Percentiles rank a stretch among this genome's conserved stretches.
phyloP scores from a whole-genome alignment of 768 basidiomycete species.

The Favolaschia claudopus region DNA sequence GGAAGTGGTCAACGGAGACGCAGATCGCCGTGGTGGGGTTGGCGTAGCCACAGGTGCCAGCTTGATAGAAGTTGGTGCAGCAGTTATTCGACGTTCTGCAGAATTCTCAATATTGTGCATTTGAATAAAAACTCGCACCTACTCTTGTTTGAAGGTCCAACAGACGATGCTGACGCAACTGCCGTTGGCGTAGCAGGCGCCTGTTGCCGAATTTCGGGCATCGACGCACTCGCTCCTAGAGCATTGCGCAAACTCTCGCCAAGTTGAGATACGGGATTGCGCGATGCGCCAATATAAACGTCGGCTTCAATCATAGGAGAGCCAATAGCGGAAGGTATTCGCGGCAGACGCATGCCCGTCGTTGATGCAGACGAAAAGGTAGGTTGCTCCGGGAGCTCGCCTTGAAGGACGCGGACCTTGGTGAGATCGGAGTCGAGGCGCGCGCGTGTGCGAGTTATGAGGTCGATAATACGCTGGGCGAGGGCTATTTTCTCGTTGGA shows the following conservation, averaged over 20 bases:
- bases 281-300: slow-evolving; percentile 6
- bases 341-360: slow-evolving; percentile 20
- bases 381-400: slow-evolving; percentile 47
- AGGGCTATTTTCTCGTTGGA: slow-evolving; percentile 55
- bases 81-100: slow-evolving; percentile 49
- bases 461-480: slow-evolving; percentile 56
- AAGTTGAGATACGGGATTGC: slow-evolving; percentile 47
- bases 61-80: slow-evolving; percentile 50
- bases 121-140: slow-evolving; percentile 18
- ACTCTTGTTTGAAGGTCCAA: slow-evolving; percentile 52
- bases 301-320: slow-evolving; percentile 11
- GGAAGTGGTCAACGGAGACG: slow-evolving; percentile 49
- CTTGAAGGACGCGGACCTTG: slow-evolving; percentile 55
- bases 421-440: slow-evolving; percentile 59
- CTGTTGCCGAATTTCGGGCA: slow-evolving; percentile 36
- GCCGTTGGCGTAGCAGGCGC: slow-evolving; percentile 32
- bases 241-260: slow-evolving; percentile 53
- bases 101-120: background rate
- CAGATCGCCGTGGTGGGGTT: slow-evolving; percentile 47
- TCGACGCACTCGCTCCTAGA: slow-evolving; percentile 41
- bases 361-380: background rate
- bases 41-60: slow-evolving; percentile 45
- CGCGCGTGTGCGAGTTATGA: slow-evolving; percentile 54
- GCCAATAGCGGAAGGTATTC: slow-evolving; percentile 26
- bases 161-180: slow-evolving; percentile 21